These are phyloP conservation scores for Pecoramyces ruminantium DNA, from an alignment of 192 early-diverging fungal genomes.

Conservation along the genomic window DNA sequence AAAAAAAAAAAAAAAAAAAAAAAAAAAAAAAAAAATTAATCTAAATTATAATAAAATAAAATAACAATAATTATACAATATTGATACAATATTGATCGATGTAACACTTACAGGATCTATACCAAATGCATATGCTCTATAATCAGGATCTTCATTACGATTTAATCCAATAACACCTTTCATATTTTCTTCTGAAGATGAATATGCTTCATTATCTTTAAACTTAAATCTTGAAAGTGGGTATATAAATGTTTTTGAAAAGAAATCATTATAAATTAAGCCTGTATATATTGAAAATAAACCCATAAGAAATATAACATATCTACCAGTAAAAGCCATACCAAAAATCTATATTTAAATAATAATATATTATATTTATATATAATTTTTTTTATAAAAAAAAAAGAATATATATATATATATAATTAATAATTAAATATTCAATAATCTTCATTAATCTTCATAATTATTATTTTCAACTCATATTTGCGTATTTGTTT, in stretches of 20 bases:
- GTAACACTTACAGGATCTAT: constrained; percentile 48
- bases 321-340: constrained; percentile 88
- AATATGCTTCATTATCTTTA: constrained; percentile 37
- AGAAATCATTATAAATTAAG: constrained; percentile 95
- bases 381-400: too few relatives aligned
- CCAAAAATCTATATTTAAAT: constrained; percentile 64
- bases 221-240: constrained; percentile 67
- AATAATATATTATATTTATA: too few relatives aligned
- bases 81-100: too few relatives aligned
- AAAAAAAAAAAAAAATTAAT: too few relatives aligned
- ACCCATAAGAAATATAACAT: constrained; percentile 96
- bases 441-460: too few relatives aligned
- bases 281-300: constrained; percentile 95
- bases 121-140: constrained; percentile 25
- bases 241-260: constrained; percentile 60
- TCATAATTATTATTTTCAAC: too few relatives aligned
- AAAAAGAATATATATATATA: too few relatives aligned
- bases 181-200: constrained; percentile 36
- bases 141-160: background rate
- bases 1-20: too few relatives aligned
- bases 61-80: too few relatives aligned
- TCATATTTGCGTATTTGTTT: too few relatives aligned
- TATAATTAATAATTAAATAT: too few relatives aligned
- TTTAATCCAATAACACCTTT: constrained; percentile 46
- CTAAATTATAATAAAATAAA: too few relatives aligned